Percentiles rank a stretch among this genome's conserved stretches.
These are phyloP conservation scores for Colletotrichum sansevieriae DNA, from an alignment of 2,329 filamentous ascomycete species.

Conservation along the genomic window DNA sequence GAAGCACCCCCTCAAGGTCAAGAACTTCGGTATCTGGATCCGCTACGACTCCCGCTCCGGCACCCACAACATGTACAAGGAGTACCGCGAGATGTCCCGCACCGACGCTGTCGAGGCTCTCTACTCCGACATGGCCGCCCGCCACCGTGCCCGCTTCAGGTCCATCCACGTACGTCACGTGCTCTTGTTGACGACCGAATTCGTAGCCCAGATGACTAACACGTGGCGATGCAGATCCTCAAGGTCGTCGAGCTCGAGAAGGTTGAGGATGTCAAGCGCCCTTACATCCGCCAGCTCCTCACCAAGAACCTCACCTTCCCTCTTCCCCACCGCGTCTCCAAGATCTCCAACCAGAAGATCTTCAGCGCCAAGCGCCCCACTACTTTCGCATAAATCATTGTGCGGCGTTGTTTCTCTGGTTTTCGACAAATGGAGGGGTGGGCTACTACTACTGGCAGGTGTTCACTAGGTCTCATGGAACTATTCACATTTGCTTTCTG, in stretches of 20 bases:
- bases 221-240: constrained; percentile 77
- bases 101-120: constrained; percentile 95
- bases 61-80: constrained; percentile 99
- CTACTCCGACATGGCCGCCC: constrained; percentile 99
- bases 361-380: constrained; percentile 94
- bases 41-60: constrained; percentile 99
- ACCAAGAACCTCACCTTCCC: constrained; percentile 97
- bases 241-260: constrained; percentile 98
- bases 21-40: constrained; percentile 99
- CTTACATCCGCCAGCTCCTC: constrained; percentile 99
- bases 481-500: constrained; percentile 69
- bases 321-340: constrained; percentile 94
- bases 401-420: constrained; percentile 61
- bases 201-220: not conserved
- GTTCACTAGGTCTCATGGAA: constrained; percentile 73
- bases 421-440: constrained; percentile 56
- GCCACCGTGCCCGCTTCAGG: constrained; percentile 97
- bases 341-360: constrained; percentile 87
- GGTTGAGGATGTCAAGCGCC: constrained; percentile 93
- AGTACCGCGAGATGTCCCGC: constrained; percentile 99
- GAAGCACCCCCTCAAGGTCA: constrained; percentile 99
- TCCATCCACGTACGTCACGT: constrained; percentile 88
- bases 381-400: constrained; percentile 89
- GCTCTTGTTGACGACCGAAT: not conserved
- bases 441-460: constrained; percentile 63